phyloP scores from a whole-genome alignment of 169 alveolate genomes.

The Eimeria tenella region DNA sequence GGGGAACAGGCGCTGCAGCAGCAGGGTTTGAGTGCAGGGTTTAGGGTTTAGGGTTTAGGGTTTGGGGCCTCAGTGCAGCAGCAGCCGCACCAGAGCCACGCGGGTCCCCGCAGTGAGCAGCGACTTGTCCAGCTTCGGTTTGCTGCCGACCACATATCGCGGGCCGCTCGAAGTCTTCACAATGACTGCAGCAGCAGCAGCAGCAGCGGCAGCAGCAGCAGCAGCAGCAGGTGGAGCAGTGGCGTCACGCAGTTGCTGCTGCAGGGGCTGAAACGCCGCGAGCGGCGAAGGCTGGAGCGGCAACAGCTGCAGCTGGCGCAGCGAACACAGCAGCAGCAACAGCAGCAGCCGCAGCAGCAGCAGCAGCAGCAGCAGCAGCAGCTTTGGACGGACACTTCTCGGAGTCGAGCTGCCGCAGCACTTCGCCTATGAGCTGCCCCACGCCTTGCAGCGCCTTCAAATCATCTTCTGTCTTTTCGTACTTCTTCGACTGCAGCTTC shows the following conservation, averaged over 20 bases:
- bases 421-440: conserved; percentile 99
- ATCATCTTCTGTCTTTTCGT: conserved; percentile 97
- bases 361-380: background rate
- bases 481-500: conserved; percentile 88
- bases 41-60: too few relatives aligned
- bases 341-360: conserved; percentile 15
- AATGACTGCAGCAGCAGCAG: conserved; percentile 85
- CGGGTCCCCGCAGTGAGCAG: conserved; percentile 97
- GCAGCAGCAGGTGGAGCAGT: background rate
- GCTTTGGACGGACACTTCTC: conserved; percentile 87
- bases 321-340: background rate
- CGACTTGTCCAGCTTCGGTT: conserved; percentile 94
- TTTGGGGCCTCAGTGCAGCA: background rate
- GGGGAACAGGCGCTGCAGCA: too few relatives aligned
- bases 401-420: conserved; percentile 94
- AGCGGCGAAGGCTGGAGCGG: too few relatives aligned
- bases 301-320: background rate
- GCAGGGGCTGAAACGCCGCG: too few relatives aligned
- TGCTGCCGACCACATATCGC: conserved; percentile 98
- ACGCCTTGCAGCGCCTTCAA: conserved; percentile 98
- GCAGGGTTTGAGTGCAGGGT: too few relatives aligned
- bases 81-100: conserved; percentile 94
- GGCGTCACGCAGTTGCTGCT: too few relatives aligned
- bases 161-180: conserved; percentile 98
- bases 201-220: background rate